Percentiles rank a stretch among this genome's conserved stretches.
phyloP scores from a whole-genome alignment of 192 early-diverging fungal genomes.

The Backusella psychrophila region DNA sequence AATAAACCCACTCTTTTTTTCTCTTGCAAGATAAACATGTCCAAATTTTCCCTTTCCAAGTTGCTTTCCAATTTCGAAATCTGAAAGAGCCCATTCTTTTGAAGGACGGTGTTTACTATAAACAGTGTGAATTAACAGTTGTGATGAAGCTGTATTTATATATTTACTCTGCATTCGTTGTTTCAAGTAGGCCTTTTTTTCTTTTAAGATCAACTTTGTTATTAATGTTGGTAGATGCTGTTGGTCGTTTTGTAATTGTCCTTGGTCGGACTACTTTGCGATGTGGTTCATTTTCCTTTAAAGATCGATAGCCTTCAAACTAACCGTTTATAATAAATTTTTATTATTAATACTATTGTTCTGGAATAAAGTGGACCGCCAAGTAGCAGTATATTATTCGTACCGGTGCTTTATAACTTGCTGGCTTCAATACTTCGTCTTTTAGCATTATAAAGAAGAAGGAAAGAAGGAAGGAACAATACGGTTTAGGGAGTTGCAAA shows the following conservation, averaged over 20 bases:
- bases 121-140: not conserved
- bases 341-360: not conserved
- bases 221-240: not conserved
- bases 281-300: not conserved
- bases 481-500: not conserved
- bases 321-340: not conserved
- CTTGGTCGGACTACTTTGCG: not conserved
- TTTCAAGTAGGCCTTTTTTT: not conserved
- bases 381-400: not conserved
- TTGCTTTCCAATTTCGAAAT: slow-evolving; percentile 89
- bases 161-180: not conserved
- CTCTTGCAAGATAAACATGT: slow-evolving; percentile 88
- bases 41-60: slow-evolving; percentile 98
- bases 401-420: not conserved
- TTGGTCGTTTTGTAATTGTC: not conserved
- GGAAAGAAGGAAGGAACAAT: not conserved
- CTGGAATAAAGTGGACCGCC: no score
- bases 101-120: not conserved
- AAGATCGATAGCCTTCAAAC: not conserved
- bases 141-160: not conserved
- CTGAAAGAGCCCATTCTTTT: slow-evolving; percentile 58
- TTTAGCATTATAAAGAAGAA: not conserved
- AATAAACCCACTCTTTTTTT: slow-evolving; percentile 81
- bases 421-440: not conserved
- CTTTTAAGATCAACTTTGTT: not conserved